These are phyloP conservation scores for Fraxinus velutina DNA, from an alignment of 305 asterid species.

Conservation along the genomic window DNA sequence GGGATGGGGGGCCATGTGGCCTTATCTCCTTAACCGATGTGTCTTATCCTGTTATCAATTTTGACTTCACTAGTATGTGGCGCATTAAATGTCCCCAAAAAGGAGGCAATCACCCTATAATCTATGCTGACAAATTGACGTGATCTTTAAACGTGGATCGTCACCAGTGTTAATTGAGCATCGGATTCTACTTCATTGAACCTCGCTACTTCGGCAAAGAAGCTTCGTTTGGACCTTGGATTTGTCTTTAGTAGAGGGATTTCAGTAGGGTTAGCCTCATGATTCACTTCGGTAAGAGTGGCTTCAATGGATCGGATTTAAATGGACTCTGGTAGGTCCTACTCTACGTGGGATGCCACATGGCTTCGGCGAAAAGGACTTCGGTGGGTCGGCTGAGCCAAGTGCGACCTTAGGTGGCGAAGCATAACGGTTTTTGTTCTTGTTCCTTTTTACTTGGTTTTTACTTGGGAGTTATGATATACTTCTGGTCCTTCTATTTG, in stretches of 20 bases:
- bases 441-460: neutral
- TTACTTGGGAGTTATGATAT: neutral
- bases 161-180: neutral
- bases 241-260: neutral
- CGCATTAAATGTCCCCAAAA: neutral
- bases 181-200: neutral
- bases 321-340: neutral
- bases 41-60: too few species aligned
- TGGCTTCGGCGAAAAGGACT: neutral
- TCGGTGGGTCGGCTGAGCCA: neutral
- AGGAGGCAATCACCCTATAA: neutral
- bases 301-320: neutral
- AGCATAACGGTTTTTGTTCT: neutral
- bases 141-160: neutral
- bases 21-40: neutral
- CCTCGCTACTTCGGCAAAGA: neutral
- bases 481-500: neutral
- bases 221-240: neutral
- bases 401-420: neutral
- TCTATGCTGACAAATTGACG: neutral
- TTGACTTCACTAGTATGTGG: neutral
- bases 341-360: neutral
- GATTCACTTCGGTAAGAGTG: neutral
- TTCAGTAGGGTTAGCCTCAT: neutral
- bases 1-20: neutral